Evolutionary conservation across 139 green algal genomes (phyloP), one percentile per base, ranked within the genome.

Genomic region (Desmodesmus armatus): DNA sequence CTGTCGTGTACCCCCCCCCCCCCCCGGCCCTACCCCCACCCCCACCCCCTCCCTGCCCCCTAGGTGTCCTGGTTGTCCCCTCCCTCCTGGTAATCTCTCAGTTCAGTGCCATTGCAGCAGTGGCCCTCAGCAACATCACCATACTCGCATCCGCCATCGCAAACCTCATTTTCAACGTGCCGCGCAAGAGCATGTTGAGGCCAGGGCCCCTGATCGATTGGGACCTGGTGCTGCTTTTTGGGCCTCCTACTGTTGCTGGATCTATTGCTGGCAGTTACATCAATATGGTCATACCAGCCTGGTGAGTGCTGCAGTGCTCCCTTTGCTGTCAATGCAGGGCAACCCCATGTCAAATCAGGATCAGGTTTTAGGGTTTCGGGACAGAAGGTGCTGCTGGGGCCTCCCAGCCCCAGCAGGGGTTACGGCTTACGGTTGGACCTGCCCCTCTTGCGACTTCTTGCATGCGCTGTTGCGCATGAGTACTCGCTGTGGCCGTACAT

Each of bases 211-310:
- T 67, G 1, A 67, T 67, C 29, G 58, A 67, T 67, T 67, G 58
- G 58, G 71, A 78, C 27, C 63, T 72, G 27, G 63, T 78, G 27
- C 19, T 78, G 71, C 71, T 78, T 40, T 62, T 78, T 62, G 71
- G 71, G 71, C 71, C 71, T 62, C 71, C 71, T 1, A 33, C 71
- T 31, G 71, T 78, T 47, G 71, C 62, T 23, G 71, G 71, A 17
- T 78, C 71, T 25, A 78, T 78, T 40, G 17, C 71, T 23, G 71
- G 71, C 43, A 63, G 41, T n/a, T 78, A 78, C 43, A 62, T 78
- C 41, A 78, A 78, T n/a, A 78, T 78, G 71, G 25, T 78, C 71
- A 78, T 78, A 47, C 41, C 71, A 9, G 5, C 40, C 47, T 63
- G 41, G 69, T n/a, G n/a, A n/a, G n/a, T n/a, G n/a, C n/a, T n/a